These are phyloP conservation scores for Starmerella davenportii DNA, from an alignment of 805 yeast species.

Conservation along the genomic window DNA sequence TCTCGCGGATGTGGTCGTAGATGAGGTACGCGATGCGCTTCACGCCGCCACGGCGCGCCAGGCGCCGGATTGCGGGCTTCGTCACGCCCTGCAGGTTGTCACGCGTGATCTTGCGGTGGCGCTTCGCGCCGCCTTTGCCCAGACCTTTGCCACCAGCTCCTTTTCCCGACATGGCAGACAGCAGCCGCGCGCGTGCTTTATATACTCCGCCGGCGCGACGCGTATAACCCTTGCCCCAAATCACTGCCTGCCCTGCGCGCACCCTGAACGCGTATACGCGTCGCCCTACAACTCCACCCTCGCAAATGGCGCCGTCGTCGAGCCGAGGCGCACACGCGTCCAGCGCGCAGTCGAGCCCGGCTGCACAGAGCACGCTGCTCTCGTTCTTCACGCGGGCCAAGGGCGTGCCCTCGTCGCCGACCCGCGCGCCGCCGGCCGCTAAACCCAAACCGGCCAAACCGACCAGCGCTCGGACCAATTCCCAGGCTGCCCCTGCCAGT, in stretches of 20 bases:
- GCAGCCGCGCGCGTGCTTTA: background rate
- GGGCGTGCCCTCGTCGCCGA: background rate
- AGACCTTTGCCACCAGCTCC: constrained; percentile 99
- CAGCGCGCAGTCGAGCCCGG: no score
- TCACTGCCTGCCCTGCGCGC: no score
- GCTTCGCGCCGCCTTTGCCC: constrained; percentile 99
- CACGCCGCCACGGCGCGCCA: constrained; percentile 99
- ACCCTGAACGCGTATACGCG: no score
- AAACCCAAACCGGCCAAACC: no score
- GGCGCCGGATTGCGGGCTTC: constrained; percentile 99
- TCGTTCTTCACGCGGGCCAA: background rate
- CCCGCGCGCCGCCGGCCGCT: no score
- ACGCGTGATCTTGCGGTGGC: constrained; percentile 98
- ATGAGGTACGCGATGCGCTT: constrained; percentile 98
- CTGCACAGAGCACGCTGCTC: no score
- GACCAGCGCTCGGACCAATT: no score
- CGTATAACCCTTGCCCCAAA: background rate
- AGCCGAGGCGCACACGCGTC: no score
- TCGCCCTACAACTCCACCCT: no score
- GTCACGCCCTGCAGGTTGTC: constrained; percentile 99
- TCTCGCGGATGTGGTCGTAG: constrained; percentile 97
- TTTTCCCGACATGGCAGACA: constrained; percentile 1
- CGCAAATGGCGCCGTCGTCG: no score
- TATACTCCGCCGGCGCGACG: background rate
- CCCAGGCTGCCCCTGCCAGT: no score